These are phyloP conservation scores for Diaporthe sp. DNA, from an alignment of 2,329 filamentous ascomycete genomes.

Conservation along the genomic window DNA sequence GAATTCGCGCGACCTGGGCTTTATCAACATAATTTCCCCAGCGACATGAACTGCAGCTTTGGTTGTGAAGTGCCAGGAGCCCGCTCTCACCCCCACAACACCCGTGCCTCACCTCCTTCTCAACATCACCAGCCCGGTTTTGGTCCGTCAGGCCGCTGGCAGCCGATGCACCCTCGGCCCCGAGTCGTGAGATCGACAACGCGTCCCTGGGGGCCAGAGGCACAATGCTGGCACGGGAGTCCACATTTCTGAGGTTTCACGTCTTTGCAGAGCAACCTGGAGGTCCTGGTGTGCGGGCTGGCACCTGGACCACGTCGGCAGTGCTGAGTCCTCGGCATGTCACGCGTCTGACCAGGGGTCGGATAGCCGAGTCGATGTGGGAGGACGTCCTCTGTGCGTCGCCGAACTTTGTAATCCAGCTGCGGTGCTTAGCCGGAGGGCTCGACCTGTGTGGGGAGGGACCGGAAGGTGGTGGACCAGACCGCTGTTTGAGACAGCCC, in stretches of 20 bases:
- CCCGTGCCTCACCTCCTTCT: not conserved
- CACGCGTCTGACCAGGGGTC: not conserved
- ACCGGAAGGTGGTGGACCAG: slow-evolving; percentile 12
- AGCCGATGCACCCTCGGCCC: not conserved
- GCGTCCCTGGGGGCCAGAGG: slow-evolving; percentile 13
- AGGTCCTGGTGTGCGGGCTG: not conserved
- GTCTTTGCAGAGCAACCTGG: not conserved
- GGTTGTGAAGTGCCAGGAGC: not conserved
- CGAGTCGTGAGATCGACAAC: not conserved
- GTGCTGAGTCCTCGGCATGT: not conserved
- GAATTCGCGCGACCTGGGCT: not conserved
- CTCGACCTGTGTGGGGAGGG: slow-evolving; percentile 2
- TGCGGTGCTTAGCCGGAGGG: not conserved
- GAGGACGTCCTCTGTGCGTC: not conserved
- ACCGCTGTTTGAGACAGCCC: slow-evolving; percentile 20
- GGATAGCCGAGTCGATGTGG: not conserved
- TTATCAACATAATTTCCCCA: no score
- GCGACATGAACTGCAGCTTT: not conserved
- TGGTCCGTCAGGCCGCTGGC: slow-evolving; percentile 1
- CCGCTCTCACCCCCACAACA: not conserved
- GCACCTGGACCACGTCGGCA: not conserved
- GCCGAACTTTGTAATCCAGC: not conserved
- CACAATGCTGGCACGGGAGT: slow-evolving; percentile 2
- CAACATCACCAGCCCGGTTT: not conserved
- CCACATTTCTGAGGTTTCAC: slow-evolving; percentile 21